A percentile compares a stretch with the other conserved stretches of the same genome.
These are phyloP conservation scores for Xylariaceae sp. DNA, from an alignment of 2,329 filamentous ascomycete genomes.

Conservation along the genomic window DNA sequence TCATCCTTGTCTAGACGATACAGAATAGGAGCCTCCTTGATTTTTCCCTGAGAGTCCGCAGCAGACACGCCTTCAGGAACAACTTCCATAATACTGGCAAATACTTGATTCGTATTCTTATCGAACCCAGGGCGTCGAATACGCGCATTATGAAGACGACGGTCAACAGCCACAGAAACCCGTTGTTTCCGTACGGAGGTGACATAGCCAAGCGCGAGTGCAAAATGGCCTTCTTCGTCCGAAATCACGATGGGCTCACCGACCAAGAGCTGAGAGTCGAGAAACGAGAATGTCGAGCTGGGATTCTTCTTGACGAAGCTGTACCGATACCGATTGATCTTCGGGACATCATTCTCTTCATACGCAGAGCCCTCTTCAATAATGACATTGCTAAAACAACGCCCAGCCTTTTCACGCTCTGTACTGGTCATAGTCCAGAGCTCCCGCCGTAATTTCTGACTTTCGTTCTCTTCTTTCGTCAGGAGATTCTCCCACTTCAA, in stretches of 20 bases:
- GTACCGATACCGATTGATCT: slow-evolving; percentile 90
- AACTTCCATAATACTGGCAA: slow-evolving; percentile 88
- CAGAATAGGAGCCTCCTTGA: slow-evolving; percentile 51
- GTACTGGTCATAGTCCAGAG: slow-evolving; percentile 92
- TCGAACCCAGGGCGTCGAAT: slow-evolving; percentile 73
- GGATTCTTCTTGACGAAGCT: slow-evolving; percentile 68
- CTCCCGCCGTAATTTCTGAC: slow-evolving; percentile 80
- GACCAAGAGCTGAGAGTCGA: slow-evolving; percentile 79
- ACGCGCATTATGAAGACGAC: slow-evolving; percentile 80
- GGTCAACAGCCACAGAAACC: slow-evolving; percentile 85
- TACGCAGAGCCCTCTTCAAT: slow-evolving; percentile 71
- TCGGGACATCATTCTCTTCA: slow-evolving; percentile 64
- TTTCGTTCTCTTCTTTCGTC: slow-evolving; percentile 89
- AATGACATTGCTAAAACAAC: slow-evolving; percentile 84
- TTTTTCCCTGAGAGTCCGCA: slow-evolving; percentile 47
- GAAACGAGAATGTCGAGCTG: slow-evolving; percentile 67
- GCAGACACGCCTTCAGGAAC: slow-evolving; percentile 49
- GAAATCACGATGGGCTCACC: slow-evolving; percentile 96
- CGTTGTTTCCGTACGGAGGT: slow-evolving; percentile 67
- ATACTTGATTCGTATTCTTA: slow-evolving; percentile 71
- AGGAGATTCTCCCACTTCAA: slow-evolving; percentile 89
- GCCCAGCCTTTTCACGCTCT: slow-evolving; percentile 80
- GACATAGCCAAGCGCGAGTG: slow-evolving; percentile 86
- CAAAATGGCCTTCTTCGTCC: slow-evolving; percentile 91
- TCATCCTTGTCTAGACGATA: slow-evolving; percentile 97